Evolutionary conservation across 768 basidiomycete species (phyloP).

Genomic region (Astraeus odoratus): DNA sequence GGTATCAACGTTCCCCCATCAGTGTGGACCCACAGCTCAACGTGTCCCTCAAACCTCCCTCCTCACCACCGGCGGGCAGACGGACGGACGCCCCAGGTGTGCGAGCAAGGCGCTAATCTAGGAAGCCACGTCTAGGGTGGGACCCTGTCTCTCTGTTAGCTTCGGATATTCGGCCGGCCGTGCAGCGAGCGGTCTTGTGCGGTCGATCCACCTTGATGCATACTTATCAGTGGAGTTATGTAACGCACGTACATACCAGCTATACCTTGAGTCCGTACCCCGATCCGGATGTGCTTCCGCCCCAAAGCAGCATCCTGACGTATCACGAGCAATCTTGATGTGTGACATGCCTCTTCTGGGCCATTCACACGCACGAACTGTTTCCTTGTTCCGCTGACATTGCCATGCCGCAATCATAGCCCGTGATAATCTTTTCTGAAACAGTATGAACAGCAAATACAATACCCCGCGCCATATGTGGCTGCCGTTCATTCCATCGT

Average conservation of each 20-base stretch:
- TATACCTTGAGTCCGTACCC: not conserved
- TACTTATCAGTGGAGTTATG: not conserved
- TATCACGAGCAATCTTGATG: not conserved
- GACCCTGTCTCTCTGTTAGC: not conserved
- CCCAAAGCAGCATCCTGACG: not conserved
- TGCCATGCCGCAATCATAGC: not conserved
- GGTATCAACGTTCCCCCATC: conserved; percentile 1
- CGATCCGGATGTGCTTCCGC: not conserved
- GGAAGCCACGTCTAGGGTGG: too few relatives aligned
- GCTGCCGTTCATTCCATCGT: not conserved
- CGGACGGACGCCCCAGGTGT: too few relatives aligned
- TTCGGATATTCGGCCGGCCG: not conserved
- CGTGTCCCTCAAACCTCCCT: too few relatives aligned
- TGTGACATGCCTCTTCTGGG: not conserved
- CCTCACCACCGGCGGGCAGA: too few relatives aligned
- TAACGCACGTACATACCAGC: not conserved
- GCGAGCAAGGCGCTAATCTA: too few relatives aligned
- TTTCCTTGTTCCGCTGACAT: not conserved
- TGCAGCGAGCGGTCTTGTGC: not conserved
- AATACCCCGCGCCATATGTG: not conserved
- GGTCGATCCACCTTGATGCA: too few relatives aligned
- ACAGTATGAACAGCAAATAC: not conserved
- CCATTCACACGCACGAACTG: not conserved
- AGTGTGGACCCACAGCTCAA: not conserved
- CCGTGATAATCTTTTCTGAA: not conserved